phyloP scores from a whole-genome alignment of 78 protist species.

The Guillardia theta region DNA sequence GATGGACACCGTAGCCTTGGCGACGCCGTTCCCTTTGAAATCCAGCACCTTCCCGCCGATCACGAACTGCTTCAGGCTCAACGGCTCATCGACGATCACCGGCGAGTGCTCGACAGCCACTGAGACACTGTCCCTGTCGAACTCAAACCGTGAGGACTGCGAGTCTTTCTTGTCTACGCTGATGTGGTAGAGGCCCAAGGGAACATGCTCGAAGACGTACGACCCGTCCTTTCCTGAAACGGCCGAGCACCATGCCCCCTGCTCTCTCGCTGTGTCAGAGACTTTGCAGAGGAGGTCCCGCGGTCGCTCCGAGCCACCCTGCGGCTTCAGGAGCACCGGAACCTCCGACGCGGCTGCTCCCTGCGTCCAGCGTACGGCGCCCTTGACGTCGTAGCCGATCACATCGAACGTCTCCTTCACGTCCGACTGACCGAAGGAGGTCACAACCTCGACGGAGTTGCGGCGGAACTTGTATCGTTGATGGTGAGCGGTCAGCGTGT shows the following conservation, averaged over 20 bases:
- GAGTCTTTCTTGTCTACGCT: background rate
- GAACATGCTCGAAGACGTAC: background rate
- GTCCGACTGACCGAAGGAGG: background rate
- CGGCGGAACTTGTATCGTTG: background rate
- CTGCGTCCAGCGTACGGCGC: background rate
- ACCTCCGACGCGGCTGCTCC: background rate
- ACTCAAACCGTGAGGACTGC: background rate
- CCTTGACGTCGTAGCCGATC: background rate
- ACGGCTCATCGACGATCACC: background rate
- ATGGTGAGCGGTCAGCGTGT: background rate
- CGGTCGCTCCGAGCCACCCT: background rate
- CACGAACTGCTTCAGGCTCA: background rate
- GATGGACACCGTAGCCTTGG: background rate
- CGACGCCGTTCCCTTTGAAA: background rate
- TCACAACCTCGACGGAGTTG: background rate
- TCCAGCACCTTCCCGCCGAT: background rate
- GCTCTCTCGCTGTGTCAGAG: background rate
- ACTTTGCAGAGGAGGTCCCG: background rate
- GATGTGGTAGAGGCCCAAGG: background rate
- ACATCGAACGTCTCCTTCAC: slow-evolving; percentile 30
- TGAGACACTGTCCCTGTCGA: background rate
- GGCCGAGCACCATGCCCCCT: background rate
- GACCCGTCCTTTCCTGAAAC: background rate
- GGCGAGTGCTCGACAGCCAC: background rate
- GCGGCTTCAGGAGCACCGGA: background rate